phyloP scores from a whole-genome alignment of 2,329 filamentous ascomycete species.

The Ceratocystis albifundus region DNA sequence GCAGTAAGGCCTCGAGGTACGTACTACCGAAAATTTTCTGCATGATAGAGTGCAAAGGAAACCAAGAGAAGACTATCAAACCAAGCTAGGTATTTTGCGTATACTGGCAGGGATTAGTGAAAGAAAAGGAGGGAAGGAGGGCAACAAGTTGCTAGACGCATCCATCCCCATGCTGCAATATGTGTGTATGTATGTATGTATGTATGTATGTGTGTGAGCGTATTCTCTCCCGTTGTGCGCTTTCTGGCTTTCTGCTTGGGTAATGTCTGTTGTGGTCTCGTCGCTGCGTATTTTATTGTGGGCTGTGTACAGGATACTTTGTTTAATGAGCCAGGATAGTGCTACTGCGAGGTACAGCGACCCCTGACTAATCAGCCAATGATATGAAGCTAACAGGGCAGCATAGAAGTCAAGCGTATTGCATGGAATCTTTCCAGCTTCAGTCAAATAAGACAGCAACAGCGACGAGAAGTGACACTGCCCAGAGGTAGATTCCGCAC shows the following conservation, averaged over 20 bases:
- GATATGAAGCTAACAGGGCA: conserved; percentile 11
- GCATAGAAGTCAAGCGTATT: conserved; percentile 20
- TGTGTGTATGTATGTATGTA: neutral
- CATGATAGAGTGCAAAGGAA: conserved; percentile 6
- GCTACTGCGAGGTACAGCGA: conserved; percentile 7
- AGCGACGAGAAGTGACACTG: neutral
- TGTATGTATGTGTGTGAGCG: neutral
- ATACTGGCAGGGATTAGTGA: neutral
- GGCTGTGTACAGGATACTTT: conserved; percentile 4
- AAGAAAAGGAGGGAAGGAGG: neutral
- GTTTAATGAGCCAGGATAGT: conserved; percentile 1
- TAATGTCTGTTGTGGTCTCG: neutral
- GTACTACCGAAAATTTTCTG: conserved; percentile 5
- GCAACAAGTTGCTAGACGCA: neutral
- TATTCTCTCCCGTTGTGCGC: neutral
- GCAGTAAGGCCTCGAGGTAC: neutral
- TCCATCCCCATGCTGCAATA: neutral
- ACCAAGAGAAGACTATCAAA: neutral
- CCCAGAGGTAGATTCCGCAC: conserved; percentile 1
- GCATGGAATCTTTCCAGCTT: conserved; percentile 19
- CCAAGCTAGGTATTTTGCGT: neutral
- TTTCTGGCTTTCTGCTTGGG: neutral
- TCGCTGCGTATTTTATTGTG: neutral
- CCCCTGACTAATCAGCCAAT: conserved; percentile 21
- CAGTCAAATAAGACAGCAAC: neutral